Conservation (phyloP, 768 basidiomycete species). For the Chalciporus pseudorubinellus region DNA sequence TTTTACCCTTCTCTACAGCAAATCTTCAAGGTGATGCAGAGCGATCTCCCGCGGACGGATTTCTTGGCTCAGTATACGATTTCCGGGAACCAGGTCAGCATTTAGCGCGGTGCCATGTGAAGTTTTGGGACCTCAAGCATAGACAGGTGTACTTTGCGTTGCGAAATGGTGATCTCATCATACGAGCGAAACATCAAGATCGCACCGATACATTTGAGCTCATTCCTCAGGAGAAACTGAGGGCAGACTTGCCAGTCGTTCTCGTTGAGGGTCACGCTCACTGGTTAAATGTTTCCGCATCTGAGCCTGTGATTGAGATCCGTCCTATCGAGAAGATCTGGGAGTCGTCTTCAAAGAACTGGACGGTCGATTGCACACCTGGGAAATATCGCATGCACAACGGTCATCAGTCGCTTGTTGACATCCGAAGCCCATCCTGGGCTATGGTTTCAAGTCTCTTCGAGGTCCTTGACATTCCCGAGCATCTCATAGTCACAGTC, state of each 20-base stretch:
- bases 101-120: too few species aligned
- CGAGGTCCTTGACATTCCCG: slow-evolving; percentile 8
- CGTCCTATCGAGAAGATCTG: slow-evolving; percentile 16
- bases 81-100: slow-evolving; percentile 13
- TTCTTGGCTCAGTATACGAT: slow-evolving; percentile 11
- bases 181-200: slow-evolving; percentile 4
- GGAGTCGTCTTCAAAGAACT: slow-evolving; percentile 17
- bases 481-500: slow-evolving; percentile 15
- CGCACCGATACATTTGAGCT: slow-evolving; percentile 10
- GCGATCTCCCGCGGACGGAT: slow-evolving; percentile 13
- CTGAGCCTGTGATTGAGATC: slow-evolving; percentile 19
- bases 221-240: slow-evolving; percentile 14
- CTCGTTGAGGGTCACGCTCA: slow-evolving; percentile 19
- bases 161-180: not conserved
- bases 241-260: slow-evolving; percentile 17
- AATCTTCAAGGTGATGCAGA: slow-evolving; percentile 6
- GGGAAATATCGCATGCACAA: not conserved
- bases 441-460: slow-evolving; percentile 14
- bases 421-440: slow-evolving; percentile 20
- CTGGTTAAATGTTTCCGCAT: slow-evolving; percentile 21
- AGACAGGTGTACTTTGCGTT: slow-evolving; percentile 17
- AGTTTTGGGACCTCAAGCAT: not conserved
- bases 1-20: not conserved
- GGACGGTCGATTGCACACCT: slow-evolving; percentile 14
- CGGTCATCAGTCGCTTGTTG: slow-evolving; percentile 12